These are phyloP conservation scores for Trichosporon asahii DNA, from an alignment of 1,284 basidiomycete species.

Conservation along the genomic window DNA sequence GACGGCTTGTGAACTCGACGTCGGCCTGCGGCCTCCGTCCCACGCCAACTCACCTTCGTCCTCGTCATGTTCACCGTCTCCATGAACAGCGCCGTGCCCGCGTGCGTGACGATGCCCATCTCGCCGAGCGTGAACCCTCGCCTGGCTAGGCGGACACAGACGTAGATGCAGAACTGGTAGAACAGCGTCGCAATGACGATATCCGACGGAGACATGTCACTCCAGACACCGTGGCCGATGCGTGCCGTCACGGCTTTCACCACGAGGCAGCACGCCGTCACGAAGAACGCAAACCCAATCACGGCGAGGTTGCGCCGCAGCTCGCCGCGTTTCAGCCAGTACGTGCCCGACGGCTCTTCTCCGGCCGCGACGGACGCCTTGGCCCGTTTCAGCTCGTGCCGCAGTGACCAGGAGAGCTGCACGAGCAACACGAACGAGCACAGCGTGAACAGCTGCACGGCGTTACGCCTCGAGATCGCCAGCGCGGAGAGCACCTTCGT, in stretches of 20 bases:
- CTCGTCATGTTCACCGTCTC: slow-evolving; percentile 79
- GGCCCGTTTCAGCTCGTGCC: slow-evolving; percentile 58
- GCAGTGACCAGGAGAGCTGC: slow-evolving; percentile 71
- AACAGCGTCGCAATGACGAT: slow-evolving; percentile 70
- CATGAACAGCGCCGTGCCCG: slow-evolving; percentile 80
- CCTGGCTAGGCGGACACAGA: slow-evolving; percentile 82
- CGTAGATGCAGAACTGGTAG: slow-evolving; percentile 88
- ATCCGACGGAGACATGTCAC: slow-evolving; percentile 73
- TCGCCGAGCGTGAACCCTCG: slow-evolving; percentile 94
- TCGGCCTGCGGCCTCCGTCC: too few species aligned
- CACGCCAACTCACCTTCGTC: slow-evolving; percentile 64
- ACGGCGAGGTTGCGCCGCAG: slow-evolving; percentile 47
- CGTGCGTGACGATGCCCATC: slow-evolving; percentile 78
- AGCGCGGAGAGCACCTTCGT: slow-evolving; percentile 61
- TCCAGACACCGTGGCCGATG: slow-evolving; percentile 46
- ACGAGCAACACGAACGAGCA: slow-evolving; percentile 72
- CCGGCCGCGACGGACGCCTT: background rate
- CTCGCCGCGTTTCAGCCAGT: slow-evolving; percentile 49
- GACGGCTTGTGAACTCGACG: too few species aligned
- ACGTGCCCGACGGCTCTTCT: slow-evolving; percentile 22
- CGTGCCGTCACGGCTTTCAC: slow-evolving; percentile 46
- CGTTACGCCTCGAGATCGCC: slow-evolving; percentile 65
- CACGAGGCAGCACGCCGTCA: slow-evolving; percentile 44
- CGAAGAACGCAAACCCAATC: slow-evolving; percentile 47
- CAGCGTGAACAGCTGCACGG: slow-evolving; percentile 73